Conservation (phyloP, 768 basidiomycete genomes). For the Xerocomellus dryophilus region DNA sequence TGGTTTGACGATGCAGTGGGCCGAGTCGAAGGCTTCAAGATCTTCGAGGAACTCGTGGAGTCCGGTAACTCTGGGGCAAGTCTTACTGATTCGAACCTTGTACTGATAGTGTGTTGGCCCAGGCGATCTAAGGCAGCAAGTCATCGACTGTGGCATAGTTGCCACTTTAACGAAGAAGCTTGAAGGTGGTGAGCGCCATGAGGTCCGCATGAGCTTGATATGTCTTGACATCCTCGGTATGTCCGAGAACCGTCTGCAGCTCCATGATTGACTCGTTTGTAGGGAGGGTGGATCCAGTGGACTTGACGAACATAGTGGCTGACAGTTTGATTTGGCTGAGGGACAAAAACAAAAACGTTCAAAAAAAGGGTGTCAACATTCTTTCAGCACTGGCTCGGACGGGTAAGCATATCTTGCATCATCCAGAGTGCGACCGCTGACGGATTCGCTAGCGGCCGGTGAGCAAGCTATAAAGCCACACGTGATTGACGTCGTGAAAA, state of each 20-base stretch:
- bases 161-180: not conserved
- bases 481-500: not conserved
- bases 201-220: constrained; percentile 1
- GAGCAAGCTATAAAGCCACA: not conserved
- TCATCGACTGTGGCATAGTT: not conserved
- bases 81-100: not conserved
- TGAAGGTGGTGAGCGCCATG: not conserved
- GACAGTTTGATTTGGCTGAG: not conserved
- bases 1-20: constrained; percentile 15
- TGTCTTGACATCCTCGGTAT: constrained; percentile 1
- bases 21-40: constrained; percentile 3
- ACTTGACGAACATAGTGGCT: not conserved
- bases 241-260: not conserved
- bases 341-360: not conserved
- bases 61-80: not conserved
- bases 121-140: not conserved
- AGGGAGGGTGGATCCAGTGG: not conserved
- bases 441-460: not conserved
- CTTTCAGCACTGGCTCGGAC: constrained; percentile 10
- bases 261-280: not conserved
- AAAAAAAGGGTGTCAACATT: not conserved
- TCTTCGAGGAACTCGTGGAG: constrained; percentile 1
- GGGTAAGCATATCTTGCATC: not conserved
- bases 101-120: not conserved
- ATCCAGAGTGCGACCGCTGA: not conserved